Percentiles rank a stretch among this genome's conserved stretches.
Conservation (phyloP, 2,329 filamentous ascomycete genomes). For the Torrubiella hemipterigena region DNA sequence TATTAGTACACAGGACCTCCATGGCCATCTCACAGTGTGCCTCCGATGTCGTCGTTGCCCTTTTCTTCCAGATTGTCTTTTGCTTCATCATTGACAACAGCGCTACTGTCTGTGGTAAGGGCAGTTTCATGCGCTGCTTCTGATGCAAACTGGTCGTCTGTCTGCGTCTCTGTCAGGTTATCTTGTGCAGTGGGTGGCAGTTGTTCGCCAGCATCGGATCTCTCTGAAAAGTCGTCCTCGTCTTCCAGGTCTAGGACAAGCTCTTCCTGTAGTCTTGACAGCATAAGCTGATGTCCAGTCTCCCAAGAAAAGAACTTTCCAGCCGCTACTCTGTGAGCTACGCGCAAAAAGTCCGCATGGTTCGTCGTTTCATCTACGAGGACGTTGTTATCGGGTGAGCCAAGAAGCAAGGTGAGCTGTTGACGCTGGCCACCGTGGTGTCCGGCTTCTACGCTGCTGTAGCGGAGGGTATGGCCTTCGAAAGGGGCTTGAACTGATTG, state of each 20-base stretch:
- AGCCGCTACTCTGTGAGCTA: conserved; percentile 16
- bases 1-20: no score
- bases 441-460: conserved; percentile 40
- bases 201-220: no score
- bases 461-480: conserved; percentile 32
- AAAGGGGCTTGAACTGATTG: conserved; percentile 30
- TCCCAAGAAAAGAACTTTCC: conserved; percentile 22
- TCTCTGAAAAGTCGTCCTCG: no score
- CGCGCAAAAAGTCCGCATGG: conserved; percentile 13
- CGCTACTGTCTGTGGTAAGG: no score
- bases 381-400: background rate
- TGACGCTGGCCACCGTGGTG: conserved; percentile 37
- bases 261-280: conserved; percentile 14
- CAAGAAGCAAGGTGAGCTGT: conserved; percentile 34
- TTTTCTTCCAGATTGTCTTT: no score
- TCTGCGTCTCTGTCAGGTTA: no score
- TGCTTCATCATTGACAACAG: no score
- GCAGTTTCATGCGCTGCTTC: no score
- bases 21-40: no score
- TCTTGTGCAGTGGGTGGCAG: no score
- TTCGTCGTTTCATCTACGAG: background rate
- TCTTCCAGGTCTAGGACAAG: conserved; percentile 15
- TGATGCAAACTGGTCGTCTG: no score
- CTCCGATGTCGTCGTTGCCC: no score
- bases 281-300: conserved; percentile 15